Conservation (phyloP, 2,329 filamentous ascomycete genomes). For the Microcyclospora tardicrescens region DNA sequence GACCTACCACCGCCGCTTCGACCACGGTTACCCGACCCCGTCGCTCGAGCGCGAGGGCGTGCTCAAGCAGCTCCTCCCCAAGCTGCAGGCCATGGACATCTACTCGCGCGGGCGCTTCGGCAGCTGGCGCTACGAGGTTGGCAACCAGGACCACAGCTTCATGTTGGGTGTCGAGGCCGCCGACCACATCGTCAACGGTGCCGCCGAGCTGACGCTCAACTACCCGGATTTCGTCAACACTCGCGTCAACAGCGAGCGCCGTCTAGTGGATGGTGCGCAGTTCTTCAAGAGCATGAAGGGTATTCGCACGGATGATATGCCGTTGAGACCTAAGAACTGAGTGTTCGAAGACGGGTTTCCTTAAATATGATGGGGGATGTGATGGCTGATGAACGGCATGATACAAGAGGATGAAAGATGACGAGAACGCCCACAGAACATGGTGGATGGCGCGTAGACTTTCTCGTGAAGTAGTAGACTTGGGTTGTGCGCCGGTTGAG, state of each 20-base stretch:
- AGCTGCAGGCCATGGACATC: conserved; percentile 82
- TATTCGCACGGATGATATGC: conserved; percentile 4
- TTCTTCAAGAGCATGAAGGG: conserved; percentile 32
- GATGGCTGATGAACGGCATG: too few species aligned
- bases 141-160: conserved; percentile 95
- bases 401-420: too few species aligned
- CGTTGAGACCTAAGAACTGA: conserved; percentile 5
- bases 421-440: too few species aligned
- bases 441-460: too few species aligned
- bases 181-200: conserved; percentile 78
- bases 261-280: conserved; percentile 49
- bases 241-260: conserved; percentile 53
- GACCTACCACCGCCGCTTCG: conserved; percentile 94
- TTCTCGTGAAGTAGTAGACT: too few species aligned
- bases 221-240: conserved; percentile 92
- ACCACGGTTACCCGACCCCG: conserved; percentile 96
- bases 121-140: conserved; percentile 94
- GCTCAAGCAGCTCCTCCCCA: conserved; percentile 81
- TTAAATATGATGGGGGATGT: too few species aligned
- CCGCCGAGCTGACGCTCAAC: conserved; percentile 85
- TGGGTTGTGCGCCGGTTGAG: too few species aligned
- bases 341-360: too few species aligned
- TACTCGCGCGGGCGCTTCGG: conserved; percentile 94
- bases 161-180: conserved; percentile 93
- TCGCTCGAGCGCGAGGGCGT: conserved; percentile 90